Evolutionary conservation across 495 filamentous ascomycete species (phyloP).

Genomic region (Penicillium dipodomyicola): DNA sequence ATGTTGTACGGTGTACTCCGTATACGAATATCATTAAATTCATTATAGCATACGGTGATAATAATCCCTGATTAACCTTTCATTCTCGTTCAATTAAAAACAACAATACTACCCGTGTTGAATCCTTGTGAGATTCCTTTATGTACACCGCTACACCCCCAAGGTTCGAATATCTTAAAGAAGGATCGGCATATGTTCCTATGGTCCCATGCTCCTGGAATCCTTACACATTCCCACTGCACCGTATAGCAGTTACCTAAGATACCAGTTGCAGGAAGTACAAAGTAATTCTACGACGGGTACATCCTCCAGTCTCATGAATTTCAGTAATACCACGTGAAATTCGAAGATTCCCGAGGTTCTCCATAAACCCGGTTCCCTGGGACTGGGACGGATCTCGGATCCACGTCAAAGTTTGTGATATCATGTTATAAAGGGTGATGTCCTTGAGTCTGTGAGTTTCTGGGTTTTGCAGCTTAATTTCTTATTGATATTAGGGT

Average conservation of each 20-base stretch:
- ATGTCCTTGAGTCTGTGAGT: constrained; percentile 2
- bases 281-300: not conserved
- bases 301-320: not conserved
- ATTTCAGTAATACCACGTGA: constrained; percentile 23
- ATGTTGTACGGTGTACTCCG: no score
- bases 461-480: no score
- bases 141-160: constrained; percentile 1
- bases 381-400: constrained; percentile 29
- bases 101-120: not conserved
- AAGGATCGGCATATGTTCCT: not conserved
- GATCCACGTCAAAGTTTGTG: constrained; percentile 26
- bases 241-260: not conserved
- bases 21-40: not conserved
- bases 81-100: not conserved
- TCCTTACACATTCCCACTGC: not conserved
- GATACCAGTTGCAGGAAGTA: not conserved
- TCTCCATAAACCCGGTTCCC: constrained; percentile 18
- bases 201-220: not conserved
- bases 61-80: not conserved
- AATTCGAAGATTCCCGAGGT: not conserved
- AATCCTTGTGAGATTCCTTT: not conserved
- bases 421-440: constrained; percentile 8
- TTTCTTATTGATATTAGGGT: not conserved
- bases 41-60: not conserved
- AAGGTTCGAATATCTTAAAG: not conserved